Evolutionary conservation across 2,329 filamentous ascomycete species (phyloP), one percentile per base, ranked within the genome.

Genomic region (Trichophyton rubrum): DNA sequence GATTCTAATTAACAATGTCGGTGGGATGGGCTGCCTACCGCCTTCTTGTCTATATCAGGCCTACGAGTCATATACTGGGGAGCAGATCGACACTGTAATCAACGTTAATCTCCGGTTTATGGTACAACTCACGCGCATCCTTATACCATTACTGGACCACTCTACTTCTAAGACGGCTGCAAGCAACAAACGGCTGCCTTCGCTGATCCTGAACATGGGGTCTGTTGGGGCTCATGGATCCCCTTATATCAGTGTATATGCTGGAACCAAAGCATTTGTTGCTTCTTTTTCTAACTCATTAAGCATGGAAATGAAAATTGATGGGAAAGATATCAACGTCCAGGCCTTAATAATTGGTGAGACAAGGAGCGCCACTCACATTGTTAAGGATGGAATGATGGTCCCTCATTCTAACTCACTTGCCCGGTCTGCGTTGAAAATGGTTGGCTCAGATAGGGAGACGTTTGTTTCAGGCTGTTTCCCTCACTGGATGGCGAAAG

Each of bases 1-100:
- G 0, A 70, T 84, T 1, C 70, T 85, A 24, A 68, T 85, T 65
- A 84, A 84, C 70, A 84, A 84, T 67, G 77, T 81, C 0, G 81
- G 82, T 20, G 78, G 78, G 9, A 68, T 65, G 3, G 60, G 65
- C 2, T 62, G 66, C 9, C 38, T 64, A 27, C 59, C 63, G 3
- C 56, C 24, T 15, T 41, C 11, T 58, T 70, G 60, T 13, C 64
- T 65, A 17, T 79, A 72, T 61, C 67, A 67, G 3, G 64, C 71
- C 1, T 67, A 81, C 3, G 67, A 72, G 11, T 67, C 74, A 1
- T 70, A 70, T 9, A 68, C 71, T 0, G 66, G 69, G 15, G 65
- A 70, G 0, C 70, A 78, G 35, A 68, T 80, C 61, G 70, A 77
- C 60, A 63, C 63, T n/a, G 72, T 75, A 24, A 69, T 82, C 60